These are phyloP conservation scores for Porcisia hertigi DNA, from an alignment of 208 protist species.

Conservation along the genomic window DNA sequence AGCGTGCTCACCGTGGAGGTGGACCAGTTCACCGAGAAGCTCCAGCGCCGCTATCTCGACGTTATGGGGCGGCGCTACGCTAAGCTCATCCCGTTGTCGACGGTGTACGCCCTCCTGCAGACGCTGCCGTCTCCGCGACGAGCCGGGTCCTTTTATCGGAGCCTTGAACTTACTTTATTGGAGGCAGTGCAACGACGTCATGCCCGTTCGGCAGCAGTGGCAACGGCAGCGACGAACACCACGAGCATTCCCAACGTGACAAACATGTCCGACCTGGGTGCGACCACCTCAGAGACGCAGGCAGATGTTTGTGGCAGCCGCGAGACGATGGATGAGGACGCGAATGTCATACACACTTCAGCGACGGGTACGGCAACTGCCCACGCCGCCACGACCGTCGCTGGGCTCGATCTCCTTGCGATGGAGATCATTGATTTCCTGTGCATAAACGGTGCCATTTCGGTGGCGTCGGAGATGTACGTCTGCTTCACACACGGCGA, in stretches of 20 bases:
- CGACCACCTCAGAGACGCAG: not conserved
- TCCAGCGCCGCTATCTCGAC: conserved; percentile 54
- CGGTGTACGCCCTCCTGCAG: conserved; percentile 42
- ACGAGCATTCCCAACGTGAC: conserved; percentile 7
- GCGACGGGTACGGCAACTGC: conserved; percentile 9
- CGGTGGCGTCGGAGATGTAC: conserved; percentile 53
- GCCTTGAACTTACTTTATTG: conserved; percentile 54
- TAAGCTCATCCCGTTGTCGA: conserved; percentile 60
- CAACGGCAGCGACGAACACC: conserved; percentile 18
- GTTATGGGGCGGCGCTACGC: conserved; percentile 46
- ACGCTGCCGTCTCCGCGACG: conserved; percentile 55
- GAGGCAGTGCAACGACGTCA: conserved; percentile 37
- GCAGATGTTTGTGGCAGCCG: conserved; percentile 5
- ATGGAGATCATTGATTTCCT: conserved; percentile 80
- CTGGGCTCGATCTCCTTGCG: conserved; percentile 52
- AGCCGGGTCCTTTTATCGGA: conserved; percentile 65
- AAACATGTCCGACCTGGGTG: not conserved
- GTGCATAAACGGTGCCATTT: conserved; percentile 46
- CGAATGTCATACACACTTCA: not conserved
- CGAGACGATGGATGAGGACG: conserved; percentile 10
- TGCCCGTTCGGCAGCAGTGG: conserved; percentile 17
- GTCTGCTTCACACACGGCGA: conserved; percentile 74
- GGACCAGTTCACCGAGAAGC: conserved; percentile 36
- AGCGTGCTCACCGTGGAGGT: conserved; percentile 59
- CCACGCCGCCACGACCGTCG: conserved; percentile 21